A percentile compares a stretch with the other conserved stretches of the same genome.
Evolutionary conservation across 2,329 filamentous ascomycete species (phyloP).

Genomic region (Podosphaera fusca): DNA sequence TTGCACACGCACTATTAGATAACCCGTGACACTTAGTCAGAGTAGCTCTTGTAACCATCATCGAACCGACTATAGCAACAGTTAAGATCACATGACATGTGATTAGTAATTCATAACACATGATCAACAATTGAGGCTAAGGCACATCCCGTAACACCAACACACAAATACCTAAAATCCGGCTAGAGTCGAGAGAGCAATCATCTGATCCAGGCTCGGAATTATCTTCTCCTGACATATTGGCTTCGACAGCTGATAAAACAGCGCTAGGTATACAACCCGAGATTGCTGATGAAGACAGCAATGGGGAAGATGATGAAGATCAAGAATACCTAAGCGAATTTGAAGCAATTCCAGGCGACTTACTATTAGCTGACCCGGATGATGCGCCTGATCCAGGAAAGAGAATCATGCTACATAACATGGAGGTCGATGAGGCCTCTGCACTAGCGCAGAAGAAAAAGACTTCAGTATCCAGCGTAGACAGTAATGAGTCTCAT

Average conservation of each 20-base stretch:
- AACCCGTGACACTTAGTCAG: too few relatives aligned
- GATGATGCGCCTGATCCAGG: slow-evolving; percentile 9
- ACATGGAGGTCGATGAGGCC: slow-evolving; percentile 36
- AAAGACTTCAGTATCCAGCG: slow-evolving; percentile 9
- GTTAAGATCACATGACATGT: too few relatives aligned
- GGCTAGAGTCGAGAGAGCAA: slow-evolving; percentile 8
- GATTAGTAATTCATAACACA: too few relatives aligned
- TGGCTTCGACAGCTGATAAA: slow-evolving; percentile 17
- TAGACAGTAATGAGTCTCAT: slow-evolving; percentile 5
- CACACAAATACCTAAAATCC: slow-evolving; percentile 18
- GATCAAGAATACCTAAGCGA: slow-evolving; percentile 16
- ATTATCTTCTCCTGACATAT: slow-evolving; percentile 10
- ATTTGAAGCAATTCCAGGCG: slow-evolving; percentile 14
- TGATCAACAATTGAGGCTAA: too few relatives aligned
- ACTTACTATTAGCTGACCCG: slow-evolving; percentile 9
- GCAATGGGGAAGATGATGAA: slow-evolving; percentile 15
- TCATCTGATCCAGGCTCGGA: slow-evolving; percentile 16
- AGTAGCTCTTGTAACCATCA: too few relatives aligned
- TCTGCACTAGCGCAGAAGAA: slow-evolving; percentile 20
- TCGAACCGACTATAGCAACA: too few relatives aligned
- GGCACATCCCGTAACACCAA: too few relatives aligned
- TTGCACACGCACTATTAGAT: too few relatives aligned
- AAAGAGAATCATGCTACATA: slow-evolving; percentile 29
- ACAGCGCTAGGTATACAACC: slow-evolving; percentile 10
- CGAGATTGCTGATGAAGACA: slow-evolving; percentile 17